Base-by-base conservation (phyloP, 208 protist genomes). In the Leishmania guyanensis region DNA sequence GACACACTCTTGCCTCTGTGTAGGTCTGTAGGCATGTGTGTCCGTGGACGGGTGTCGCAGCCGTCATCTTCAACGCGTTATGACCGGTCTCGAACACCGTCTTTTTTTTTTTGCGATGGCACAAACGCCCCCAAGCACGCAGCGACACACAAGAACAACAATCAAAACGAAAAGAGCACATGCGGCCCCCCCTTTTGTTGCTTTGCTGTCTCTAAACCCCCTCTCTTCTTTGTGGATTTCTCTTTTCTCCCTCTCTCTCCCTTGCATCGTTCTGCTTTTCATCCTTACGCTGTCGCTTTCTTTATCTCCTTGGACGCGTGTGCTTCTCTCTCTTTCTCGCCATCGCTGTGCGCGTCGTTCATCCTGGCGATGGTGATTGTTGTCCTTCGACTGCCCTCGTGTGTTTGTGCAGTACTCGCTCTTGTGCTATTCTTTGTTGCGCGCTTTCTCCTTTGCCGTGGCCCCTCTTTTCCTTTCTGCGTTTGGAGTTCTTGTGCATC, bases 21-120 rank as follows among this genome's bases (percentile, higher is more conserved):
- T 66, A 39, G 26, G 74, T 77, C 54, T 36, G 56, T 51, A 17
- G 3, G 69, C 56, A 22, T 58, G n/a, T 26, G n/a, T 71, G 79
- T 76, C 5, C 17, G 39, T 65, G 26, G 9, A 22, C 10, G 20
- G 4, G 51, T 53, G 46, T 54, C 53, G 39, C 26, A 1, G 39
- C 68, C 26, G 43, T 33, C 39, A 26, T 5, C 5, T 16, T 26
- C 8, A 8, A 22, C 68, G 43, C 43, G 43, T 46, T 46, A 46
- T 46, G 43, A 46, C 43, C 43, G 43, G 3, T 20, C 36, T 48
- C 65, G 9, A n/a, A 46, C 43, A 26, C 53, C 4, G 3, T 17
- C 20, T 73, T 46, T 46, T 46, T 46, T 43, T 46, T 46, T 46
- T 46, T 6, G 43, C 43, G 4, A 46, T 46, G 43, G 43, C 43